Base-by-base conservation (phyloP, 768 basidiomycete species). In the Pleurotus djamor region DNA sequence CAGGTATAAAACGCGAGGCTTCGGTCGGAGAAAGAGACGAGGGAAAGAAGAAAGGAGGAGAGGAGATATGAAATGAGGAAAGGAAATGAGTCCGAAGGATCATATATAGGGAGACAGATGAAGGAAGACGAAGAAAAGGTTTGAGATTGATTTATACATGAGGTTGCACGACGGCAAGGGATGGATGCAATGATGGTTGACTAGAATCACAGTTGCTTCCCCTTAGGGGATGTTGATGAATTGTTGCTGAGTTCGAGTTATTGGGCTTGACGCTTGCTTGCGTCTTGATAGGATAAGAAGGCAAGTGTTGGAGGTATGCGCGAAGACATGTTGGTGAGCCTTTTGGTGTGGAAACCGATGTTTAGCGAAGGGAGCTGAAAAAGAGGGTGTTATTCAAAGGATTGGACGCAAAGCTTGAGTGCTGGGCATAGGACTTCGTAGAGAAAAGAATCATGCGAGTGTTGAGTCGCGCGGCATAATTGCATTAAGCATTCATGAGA, bases 11-110 rank as follows among this genome's bases (percentile, higher is more conserved):
- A 28, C 21, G 21, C 21, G 21, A 28, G 21, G 41, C 28, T 43
- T 17, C 28, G 4, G 41, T 56, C 21, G 36, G 38, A 37, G 38
- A 41, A 38, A 44, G 17, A 44, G 41, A 38, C 21, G 35, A 41
- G 21, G 54, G 41, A 45, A 44, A n/a, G 54, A 43, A 44, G 16
- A 56, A 38, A 28, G 35, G 37, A 32, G 33, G 34, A 13, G n/a
- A 17, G 17, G 45, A 47, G 7, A 47, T 16, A 21, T 68, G 65
- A 33, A 71, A 73, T n/a, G 70, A 71, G 48, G 64, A 65, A 59
- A 57, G 48, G 66, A 69, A 44, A 64, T 62, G 52, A 56, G 54
- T 56, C 54, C 54, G 54, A 44, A 56, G 54, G 41, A 28, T 54
- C 52, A 37, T 54, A 56, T 56, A 56, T 41, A 56, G 28, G 33